A percentile compares a stretch with the other conserved stretches of the same genome.
These are phyloP conservation scores for Rosellinia necatrix DNA, from an alignment of 2,329 filamentous ascomycete species.

Conservation along the genomic window DNA sequence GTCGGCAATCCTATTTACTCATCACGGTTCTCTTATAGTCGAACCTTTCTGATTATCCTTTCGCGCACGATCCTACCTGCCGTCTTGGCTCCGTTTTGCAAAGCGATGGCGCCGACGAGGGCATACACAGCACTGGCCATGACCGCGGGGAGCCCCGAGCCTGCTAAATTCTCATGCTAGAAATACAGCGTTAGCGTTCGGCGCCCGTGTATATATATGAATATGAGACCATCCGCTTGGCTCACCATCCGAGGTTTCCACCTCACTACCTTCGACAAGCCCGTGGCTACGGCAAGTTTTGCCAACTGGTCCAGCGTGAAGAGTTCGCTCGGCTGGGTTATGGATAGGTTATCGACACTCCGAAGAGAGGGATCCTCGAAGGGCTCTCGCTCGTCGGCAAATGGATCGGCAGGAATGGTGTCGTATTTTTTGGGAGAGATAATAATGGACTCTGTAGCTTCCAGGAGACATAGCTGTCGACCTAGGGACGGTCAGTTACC, in stretches of 20 bases:
- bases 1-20: not conserved
- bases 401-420: slow-evolving; percentile 42
- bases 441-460: slow-evolving; percentile 64
- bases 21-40: slow-evolving; percentile 8
- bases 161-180: slow-evolving; percentile 67
- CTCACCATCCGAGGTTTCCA: slow-evolving; percentile 87
- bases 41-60: slow-evolving; percentile 64
- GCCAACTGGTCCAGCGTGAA: slow-evolving; percentile 69
- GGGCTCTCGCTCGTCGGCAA: slow-evolving; percentile 63
- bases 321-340: slow-evolving; percentile 62
- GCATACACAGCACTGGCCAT: slow-evolving; percentile 80
- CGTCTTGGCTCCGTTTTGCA: slow-evolving; percentile 81
- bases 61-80: slow-evolving; percentile 78
- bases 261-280: slow-evolving; percentile 75
- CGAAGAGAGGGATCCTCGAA: slow-evolving; percentile 73
- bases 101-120: slow-evolving; percentile 84
- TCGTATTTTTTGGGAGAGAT: slow-evolving; percentile 48
- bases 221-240: slow-evolving; percentile 14
- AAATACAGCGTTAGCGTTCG: slow-evolving; percentile 27
- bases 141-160: slow-evolving; percentile 76
- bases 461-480: slow-evolving; percentile 37
- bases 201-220: not conserved
- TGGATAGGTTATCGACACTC: slow-evolving; percentile 73
- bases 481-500: slow-evolving; percentile 28
- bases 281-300: slow-evolving; percentile 69